Conservation (phyloP, 805 yeast genomes). For the Candida argentea region DNA sequence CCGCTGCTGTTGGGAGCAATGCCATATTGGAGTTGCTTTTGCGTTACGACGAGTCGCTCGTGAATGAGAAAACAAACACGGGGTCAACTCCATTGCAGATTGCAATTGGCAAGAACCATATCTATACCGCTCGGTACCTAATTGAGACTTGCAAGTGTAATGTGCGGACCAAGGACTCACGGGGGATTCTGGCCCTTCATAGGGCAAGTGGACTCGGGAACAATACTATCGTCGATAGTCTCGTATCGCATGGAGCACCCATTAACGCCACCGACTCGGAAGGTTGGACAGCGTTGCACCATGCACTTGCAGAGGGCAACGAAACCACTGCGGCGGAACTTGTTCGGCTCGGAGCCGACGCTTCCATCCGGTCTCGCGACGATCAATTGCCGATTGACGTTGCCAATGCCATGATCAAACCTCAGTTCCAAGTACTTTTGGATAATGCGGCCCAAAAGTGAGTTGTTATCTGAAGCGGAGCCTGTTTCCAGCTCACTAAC, state of each 20-base stretch:
- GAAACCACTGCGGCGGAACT: slow-evolving; percentile 62
- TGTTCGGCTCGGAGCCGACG: slow-evolving; percentile 61
- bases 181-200: slow-evolving; percentile 59
- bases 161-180: slow-evolving; percentile 55
- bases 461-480: too few relatives aligned
- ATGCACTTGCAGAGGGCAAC: slow-evolving; percentile 84
- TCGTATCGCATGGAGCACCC: slow-evolving; percentile 48
- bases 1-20: slow-evolving; percentile 61
- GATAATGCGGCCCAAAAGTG: too few relatives aligned
- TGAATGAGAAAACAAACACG: slow-evolving; percentile 42
- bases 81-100: slow-evolving; percentile 72
- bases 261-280: slow-evolving; percentile 56
- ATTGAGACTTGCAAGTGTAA: slow-evolving; percentile 47
- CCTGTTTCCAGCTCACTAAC: too few relatives aligned
- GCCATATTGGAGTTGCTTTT: slow-evolving; percentile 43
- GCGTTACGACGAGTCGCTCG: slow-evolving; percentile 39
- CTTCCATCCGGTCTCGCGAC: slow-evolving; percentile 33
- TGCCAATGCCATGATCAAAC: too few relatives aligned
- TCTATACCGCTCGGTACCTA: slow-evolving; percentile 43
- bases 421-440: too few relatives aligned
- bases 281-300: slow-evolving; percentile 86
- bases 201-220: slow-evolving; percentile 80
- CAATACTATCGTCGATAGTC: slow-evolving; percentile 40
- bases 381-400: slow-evolving; percentile 36
- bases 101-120: slow-evolving; percentile 63